A percentile compares a stretch with the other conserved stretches of the same genome.
These are phyloP conservation scores for Cajanus cajan DNA, from an alignment of 306 rosid species.

Conservation along the genomic window DNA sequence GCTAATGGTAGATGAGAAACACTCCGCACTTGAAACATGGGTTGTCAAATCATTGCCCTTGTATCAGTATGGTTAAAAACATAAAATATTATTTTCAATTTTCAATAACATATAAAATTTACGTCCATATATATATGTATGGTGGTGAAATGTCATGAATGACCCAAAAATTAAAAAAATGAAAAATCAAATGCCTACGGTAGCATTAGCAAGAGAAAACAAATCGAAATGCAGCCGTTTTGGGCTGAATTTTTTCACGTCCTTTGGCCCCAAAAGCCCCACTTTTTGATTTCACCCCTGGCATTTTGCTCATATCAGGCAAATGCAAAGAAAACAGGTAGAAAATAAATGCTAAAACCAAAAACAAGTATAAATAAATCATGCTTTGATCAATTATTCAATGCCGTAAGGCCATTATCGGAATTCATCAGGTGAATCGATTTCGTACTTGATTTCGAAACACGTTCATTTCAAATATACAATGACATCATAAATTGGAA, in stretches of 20 bases:
- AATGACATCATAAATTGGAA: constrained; percentile 9
- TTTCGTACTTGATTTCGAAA: neutral
- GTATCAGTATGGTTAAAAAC: neutral
- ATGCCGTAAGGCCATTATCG: neutral
- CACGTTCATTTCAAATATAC: neutral
- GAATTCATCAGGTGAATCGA: neutral
- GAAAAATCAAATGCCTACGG: neutral
- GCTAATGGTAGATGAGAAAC: constrained; percentile 11
- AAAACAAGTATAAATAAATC: neutral
- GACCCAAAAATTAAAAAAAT: neutral
- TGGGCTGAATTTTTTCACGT: constrained; percentile 6
- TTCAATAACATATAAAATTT: neutral
- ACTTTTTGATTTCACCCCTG: neutral
- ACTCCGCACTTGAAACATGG: neutral
- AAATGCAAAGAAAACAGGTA: neutral
- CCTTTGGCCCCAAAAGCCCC: neutral
- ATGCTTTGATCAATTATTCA: neutral
- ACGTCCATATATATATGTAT: neutral
- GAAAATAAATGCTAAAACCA: neutral
- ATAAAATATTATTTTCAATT: neutral
- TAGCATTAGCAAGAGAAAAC: neutral
- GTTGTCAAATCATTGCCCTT: constrained; percentile 37
- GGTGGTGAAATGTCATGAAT: constrained; percentile 6
- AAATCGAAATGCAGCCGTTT: neutral
- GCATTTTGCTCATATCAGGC: neutral